Conservation (phyloP, 192 early-diverging fungal genomes). For the Kappamyces sp. region DNA sequence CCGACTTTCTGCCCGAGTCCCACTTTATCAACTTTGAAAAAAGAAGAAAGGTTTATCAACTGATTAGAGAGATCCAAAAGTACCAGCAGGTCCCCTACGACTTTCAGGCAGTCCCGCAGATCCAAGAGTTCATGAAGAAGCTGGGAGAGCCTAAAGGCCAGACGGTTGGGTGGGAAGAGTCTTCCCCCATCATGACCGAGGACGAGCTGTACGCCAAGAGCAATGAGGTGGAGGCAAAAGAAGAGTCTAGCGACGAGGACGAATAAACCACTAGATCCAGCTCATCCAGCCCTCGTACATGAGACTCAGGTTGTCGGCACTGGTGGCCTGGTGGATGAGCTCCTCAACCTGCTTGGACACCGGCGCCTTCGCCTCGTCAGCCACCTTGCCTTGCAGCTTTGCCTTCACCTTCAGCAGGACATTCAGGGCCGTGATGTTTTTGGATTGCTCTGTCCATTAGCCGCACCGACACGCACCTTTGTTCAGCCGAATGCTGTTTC, state of each 20-base stretch:
- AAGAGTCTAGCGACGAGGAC: conserved; percentile 34
- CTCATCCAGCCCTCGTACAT: conserved; percentile 91
- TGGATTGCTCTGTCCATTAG: conserved; percentile 22
- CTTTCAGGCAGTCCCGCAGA: conserved; percentile 22
- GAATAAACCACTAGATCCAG: conserved; percentile 77
- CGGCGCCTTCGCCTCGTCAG: conserved; percentile 29
- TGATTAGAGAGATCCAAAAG: conserved; percentile 40
- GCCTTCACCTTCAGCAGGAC: conserved; percentile 55
- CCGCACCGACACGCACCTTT: conserved; percentile 2
- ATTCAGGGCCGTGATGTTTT: conserved; percentile 56
- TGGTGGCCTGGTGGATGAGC: conserved; percentile 62
- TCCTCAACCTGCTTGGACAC: conserved; percentile 41
- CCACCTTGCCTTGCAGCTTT: conserved; percentile 65
- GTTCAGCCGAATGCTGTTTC: conserved; percentile 1
- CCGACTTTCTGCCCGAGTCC: conserved; percentile 43
- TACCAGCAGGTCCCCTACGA: conserved; percentile 35
- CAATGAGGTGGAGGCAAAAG: conserved; percentile 38
- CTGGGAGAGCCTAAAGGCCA: background rate
- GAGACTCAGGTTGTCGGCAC: conserved; percentile 58
- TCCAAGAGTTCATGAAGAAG: conserved; percentile 26
- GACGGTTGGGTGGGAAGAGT: conserved; percentile 1
- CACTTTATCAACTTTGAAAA: conserved; percentile 58
- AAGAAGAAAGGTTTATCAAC: conserved; percentile 37
- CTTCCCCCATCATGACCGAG: conserved; percentile 22
- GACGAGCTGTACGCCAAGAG: conserved; percentile 36